Conservation (phyloP, 2,329 filamentous ascomycete genomes). For the Beauveria australis region DNA sequence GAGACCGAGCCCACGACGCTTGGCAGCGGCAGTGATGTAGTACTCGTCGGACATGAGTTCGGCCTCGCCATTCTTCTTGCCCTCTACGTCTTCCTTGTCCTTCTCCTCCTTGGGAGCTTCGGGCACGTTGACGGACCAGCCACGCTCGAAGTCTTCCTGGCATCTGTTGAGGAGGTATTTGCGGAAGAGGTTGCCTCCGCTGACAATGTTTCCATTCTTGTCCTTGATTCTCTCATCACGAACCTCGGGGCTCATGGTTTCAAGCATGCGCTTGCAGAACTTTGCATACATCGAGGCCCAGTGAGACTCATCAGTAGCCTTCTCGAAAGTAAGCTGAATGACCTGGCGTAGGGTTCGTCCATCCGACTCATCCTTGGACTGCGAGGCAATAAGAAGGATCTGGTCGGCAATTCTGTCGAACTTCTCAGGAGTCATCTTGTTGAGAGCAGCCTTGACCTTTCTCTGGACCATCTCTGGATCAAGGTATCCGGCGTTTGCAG, state of each 20-base stretch:
- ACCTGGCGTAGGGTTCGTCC: constrained; percentile 93
- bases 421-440: constrained; percentile 99
- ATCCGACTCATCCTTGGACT: constrained; percentile 92
- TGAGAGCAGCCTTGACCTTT: constrained; percentile 96
- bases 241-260: constrained; percentile 90
- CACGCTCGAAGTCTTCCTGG: constrained; percentile 97
- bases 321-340: constrained; percentile 98
- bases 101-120: constrained; percentile 62
- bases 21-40: constrained; percentile 86
- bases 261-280: constrained; percentile 95
- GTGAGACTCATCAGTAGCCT: constrained; percentile 95
- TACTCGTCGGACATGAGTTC: constrained; percentile 92
- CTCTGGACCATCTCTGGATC: constrained; percentile 91
- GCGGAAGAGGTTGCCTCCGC: constrained; percentile 88
- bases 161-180: constrained; percentile 98
- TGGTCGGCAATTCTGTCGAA: constrained; percentile 94
- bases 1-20: constrained; percentile 92
- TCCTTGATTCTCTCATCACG: constrained; percentile 92
- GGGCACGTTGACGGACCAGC: constrained; percentile 86
- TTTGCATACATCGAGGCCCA: constrained; percentile 99
- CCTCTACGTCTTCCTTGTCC: constrained; percentile 23
- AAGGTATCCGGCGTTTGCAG: constrained; percentile 50
- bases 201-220: constrained; percentile 79
- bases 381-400: constrained; percentile 83
- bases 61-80: constrained; percentile 57